Conservation (phyloP, 2,329 filamentous ascomycete genomes). For the Pseudocercospora fijiensis region DNA sequence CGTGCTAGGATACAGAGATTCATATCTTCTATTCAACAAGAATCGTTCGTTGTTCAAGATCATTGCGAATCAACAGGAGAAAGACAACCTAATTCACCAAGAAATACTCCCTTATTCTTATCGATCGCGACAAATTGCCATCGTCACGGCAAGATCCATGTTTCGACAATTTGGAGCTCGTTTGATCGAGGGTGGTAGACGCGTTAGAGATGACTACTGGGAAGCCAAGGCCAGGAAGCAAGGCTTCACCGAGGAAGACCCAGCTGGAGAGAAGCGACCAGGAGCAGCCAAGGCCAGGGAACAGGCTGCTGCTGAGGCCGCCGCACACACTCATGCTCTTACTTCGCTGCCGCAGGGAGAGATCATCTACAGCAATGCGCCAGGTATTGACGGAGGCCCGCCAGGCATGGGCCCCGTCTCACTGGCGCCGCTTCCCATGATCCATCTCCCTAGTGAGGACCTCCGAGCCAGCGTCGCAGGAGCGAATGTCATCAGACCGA, state of each 20-base stretch:
- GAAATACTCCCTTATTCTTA: constrained; percentile 97
- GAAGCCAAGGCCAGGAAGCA: constrained; percentile 95
- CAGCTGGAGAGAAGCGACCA: constrained; percentile 92
- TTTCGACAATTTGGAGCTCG: constrained; percentile 97
- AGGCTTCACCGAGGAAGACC: constrained; percentile 94
- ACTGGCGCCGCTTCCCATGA: constrained; percentile 75
- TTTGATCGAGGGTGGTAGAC: constrained; percentile 82
- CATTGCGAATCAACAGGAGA: constrained; percentile 91
- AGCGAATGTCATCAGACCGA: constrained; percentile 75
- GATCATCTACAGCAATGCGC: constrained; percentile 75
- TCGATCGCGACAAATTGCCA: constrained; percentile 95
- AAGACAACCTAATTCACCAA: constrained; percentile 92
- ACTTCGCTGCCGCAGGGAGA: constrained; percentile 71
- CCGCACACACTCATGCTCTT: constrained; percentile 56
- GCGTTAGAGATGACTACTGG: constrained; percentile 98
- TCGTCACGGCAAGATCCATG: constrained; percentile 97
- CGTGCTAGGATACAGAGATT: constrained; percentile 90
- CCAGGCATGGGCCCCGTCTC: constrained; percentile 64
- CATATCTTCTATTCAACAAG: constrained; percentile 98
- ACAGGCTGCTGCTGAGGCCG: constrained; percentile 69
- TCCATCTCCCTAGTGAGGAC: constrained; percentile 76
- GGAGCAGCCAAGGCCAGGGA: constrained; percentile 87
- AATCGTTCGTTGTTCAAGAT: constrained; percentile 97
- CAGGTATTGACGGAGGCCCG: constrained; percentile 38
- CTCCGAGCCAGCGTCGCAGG: constrained; percentile 78